These are phyloP conservation scores for Ascochyta fabae DNA, from an alignment of 2,329 filamentous ascomycete species.

Conservation along the genomic window DNA sequence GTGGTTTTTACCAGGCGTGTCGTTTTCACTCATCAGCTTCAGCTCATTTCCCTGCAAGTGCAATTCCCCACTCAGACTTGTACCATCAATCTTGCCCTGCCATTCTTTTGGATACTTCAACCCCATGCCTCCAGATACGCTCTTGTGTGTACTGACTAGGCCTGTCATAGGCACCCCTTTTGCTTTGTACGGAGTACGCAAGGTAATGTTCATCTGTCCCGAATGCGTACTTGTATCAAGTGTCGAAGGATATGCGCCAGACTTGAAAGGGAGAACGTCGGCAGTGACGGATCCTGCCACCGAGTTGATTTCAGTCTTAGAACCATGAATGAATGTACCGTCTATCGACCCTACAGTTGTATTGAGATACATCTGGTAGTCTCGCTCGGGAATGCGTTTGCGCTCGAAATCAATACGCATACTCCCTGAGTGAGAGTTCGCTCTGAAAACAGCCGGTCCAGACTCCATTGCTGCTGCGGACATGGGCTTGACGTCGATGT, in stretches of 20 bases:
- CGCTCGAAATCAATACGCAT: slow-evolving; percentile 46
- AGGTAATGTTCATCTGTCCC: slow-evolving; percentile 42
- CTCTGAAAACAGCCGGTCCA: slow-evolving; percentile 47
- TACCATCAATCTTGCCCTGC: slow-evolving; percentile 50
- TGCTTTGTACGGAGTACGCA: slow-evolving; percentile 44
- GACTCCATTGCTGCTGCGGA: slow-evolving; percentile 35
- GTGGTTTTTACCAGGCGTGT: slow-evolving; percentile 38
- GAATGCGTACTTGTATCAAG: slow-evolving; percentile 46
- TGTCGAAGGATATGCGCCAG: slow-evolving; percentile 32
- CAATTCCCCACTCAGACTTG: slow-evolving; percentile 47
- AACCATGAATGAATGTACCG: slow-evolving; percentile 52
- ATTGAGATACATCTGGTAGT: slow-evolving; percentile 51
- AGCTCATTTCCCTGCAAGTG: slow-evolving; percentile 49
- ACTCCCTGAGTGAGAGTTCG: slow-evolving; percentile 46
- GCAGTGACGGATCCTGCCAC: slow-evolving; percentile 48
- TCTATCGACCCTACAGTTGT: slow-evolving; percentile 48
- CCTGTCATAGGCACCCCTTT: slow-evolving; percentile 33
- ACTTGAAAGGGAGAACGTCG: slow-evolving; percentile 47
- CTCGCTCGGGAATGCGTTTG: slow-evolving; percentile 48
- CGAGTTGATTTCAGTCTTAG: slow-evolving; percentile 44
- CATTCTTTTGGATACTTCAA: slow-evolving; percentile 52
- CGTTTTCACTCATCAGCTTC: slow-evolving; percentile 38
- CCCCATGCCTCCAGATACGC: slow-evolving; percentile 43
- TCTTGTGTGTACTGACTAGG: slow-evolving; percentile 46
- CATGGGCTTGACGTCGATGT: slow-evolving; percentile 50